A percentile compares a stretch with the other conserved stretches of the same genome.
Conservation (phyloP, 352 stramenopile species). For the Phytophthora podocarpi region DNA sequence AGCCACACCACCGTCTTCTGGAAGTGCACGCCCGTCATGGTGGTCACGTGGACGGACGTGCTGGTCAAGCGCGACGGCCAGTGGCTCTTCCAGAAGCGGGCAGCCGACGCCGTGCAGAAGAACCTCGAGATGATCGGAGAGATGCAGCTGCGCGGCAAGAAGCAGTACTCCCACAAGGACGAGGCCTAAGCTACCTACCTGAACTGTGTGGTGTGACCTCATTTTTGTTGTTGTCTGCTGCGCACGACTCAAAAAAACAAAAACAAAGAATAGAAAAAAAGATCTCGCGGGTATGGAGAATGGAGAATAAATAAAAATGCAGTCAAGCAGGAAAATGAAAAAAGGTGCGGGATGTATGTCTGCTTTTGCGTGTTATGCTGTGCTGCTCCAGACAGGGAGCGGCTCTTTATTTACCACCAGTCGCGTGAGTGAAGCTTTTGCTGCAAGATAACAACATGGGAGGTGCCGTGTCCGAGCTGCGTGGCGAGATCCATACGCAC, state of each 20-base stretch:
- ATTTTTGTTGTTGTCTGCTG: background rate
- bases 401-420: slow-evolving; percentile 16
- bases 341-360: too few species aligned
- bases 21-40: slow-evolving; percentile 86
- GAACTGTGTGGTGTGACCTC: too few species aligned
- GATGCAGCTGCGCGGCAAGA: slow-evolving; percentile 90
- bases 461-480: slow-evolving; percentile 69
- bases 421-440: too few species aligned
- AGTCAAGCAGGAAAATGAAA: slow-evolving; percentile 19
- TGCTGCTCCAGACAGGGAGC: background rate
- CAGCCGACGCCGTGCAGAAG: slow-evolving; percentile 84
- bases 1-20: slow-evolving; percentile 81
- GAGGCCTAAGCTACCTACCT: slow-evolving; percentile 31
- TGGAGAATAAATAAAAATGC: slow-evolving; percentile 32
- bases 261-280: slow-evolving; percentile 33
- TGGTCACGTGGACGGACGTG: slow-evolving; percentile 81
- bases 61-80: slow-evolving; percentile 76
- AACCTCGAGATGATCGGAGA: slow-evolving; percentile 90
- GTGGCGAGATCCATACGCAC: slow-evolving; percentile 67
- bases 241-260: slow-evolving; percentile 11
- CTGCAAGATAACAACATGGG: too few species aligned
- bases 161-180: slow-evolving; percentile 83
- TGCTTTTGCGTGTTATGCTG: background rate
- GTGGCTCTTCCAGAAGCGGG: slow-evolving; percentile 78
- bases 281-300: slow-evolving; percentile 5